Base-by-base conservation (phyloP, 2,329 filamentous ascomycete species). In the Xylariales sp. region DNA sequence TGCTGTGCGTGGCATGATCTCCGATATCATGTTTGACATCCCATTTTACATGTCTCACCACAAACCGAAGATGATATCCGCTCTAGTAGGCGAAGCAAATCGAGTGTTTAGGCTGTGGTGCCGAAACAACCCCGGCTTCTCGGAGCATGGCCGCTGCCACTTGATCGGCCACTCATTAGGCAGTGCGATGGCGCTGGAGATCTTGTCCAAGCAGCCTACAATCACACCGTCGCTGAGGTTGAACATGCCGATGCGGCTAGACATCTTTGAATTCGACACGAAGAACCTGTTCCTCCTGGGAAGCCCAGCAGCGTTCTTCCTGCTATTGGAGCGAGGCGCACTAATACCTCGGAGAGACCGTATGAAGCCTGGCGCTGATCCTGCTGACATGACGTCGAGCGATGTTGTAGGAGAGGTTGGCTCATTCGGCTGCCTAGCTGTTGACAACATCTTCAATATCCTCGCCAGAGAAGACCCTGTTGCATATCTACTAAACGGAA, bases 21-120 rank as follows among this genome's bases (percentile, higher is more conserved):
- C 87, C 31, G 93, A 98, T 60, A 88, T 98, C 53, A 96, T 98
- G 88, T 84, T 97, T 37, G 93, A 98, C 59, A 91, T 98, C 37
- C 93, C 93, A 0, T 97, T 95, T 59, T 98, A 97, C 65, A 83
- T 98, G 66, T 97, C 91, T 0, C 86, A 94, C 45, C 91, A 97
- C 64, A 95, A 97, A 56, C 79, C 84, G 4, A 95, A 89, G 62
- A 97, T 98, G 90, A 86, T 95, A 38, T 76, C 83, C 31, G 90
- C 93, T 1, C 82, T 96, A 35, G 83, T 95, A 29, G 77, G 76
- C 44, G 93, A 98, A 66, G 91, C 93, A 6, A 98, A 98, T 56
- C 80, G 91, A 4, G 87, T 98, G n/a, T 97, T 95, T 59, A 80
- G 86, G 14, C 74, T 97, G 1, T 98, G 93, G 93, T 96, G 90